Base-by-base conservation (phyloP, 345 rosid genomes). In the Eutrema yunnanense region DNA sequence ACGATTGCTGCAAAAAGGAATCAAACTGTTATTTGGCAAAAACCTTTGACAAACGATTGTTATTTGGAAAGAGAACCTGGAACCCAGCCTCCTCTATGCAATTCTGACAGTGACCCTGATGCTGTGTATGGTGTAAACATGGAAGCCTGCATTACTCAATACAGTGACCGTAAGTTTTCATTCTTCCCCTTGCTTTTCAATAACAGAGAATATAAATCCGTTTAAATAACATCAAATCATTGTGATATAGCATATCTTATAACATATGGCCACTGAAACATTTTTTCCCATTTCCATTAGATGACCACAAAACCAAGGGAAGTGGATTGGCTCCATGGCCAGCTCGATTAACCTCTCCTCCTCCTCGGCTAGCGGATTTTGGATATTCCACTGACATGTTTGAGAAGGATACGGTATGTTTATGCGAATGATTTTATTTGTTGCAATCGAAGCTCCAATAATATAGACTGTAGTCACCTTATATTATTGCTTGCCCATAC, bases 281-380 rank as follows among this genome's bases (percentile, higher is more conserved):
- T 32, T 34, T 49, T 26, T 48, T 41, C 38, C 29, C 58, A 48
- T 48, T 71, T 79, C 38, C 51, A 40, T 77, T 80, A 92, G 99
- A 86, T 81, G 88, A 84, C 74, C 97, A 92, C 27, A 85, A 65
- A 75, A 81, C 80, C 37, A 83, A 84, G 74, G 99, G 96, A 61
- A 90, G 96, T 81, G 96, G 87, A 60, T 85, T 95, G 84, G 92
- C 96, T 65, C 97, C 99, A 61, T 92, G 99, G 99, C 99, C 98
- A 7, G 88, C 91, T 72, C 86, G 99, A 63, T 82, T 86, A 82
- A 90, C 84, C 40, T 67, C 94, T 47, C 86, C 96, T 74, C 88
- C 99, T 78, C 91, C 94, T 10, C 82, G 98, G 46, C 90, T 95
- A 79, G 87, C 94, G 75, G 98, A 95, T 76, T 88, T 92, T 69